Evolutionary conservation across 768 basidiomycete species (phyloP).

Genomic region (Russula foetens): DNA sequence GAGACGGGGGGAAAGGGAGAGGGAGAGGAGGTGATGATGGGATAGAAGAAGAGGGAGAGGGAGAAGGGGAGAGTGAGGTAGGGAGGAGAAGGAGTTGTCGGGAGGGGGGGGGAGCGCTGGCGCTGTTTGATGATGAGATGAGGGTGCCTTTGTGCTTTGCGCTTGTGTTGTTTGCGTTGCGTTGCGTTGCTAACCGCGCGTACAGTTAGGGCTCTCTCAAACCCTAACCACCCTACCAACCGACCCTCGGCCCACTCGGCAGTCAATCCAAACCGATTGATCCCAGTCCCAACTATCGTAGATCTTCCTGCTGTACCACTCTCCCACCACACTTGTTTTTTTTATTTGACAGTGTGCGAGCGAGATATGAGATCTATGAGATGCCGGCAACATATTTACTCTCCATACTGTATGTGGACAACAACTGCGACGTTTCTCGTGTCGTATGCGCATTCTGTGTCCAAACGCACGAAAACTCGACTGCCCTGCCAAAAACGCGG

Average conservation of each 20-base stretch:
- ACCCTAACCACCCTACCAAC: neutral
- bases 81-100: neutral
- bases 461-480: neutral
- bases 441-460: neutral
- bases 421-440: too few species aligned
- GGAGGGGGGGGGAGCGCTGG: neutral
- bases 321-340: too few species aligned
- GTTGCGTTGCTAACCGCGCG: neutral
- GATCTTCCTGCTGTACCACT: too few species aligned
- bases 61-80: slow-evolving; percentile 18
- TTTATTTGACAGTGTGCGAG: too few species aligned
- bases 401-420: too few species aligned
- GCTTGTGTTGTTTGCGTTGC: too few species aligned
- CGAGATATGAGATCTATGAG: too few species aligned
- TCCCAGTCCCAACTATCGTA: too few species aligned
- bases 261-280: too few species aligned
- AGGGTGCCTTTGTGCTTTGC: neutral
- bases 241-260: too few species aligned
- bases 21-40: slow-evolving; percentile 19
- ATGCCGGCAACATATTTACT: too few species aligned
- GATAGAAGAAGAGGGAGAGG: slow-evolving; percentile 28
- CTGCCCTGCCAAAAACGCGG: neutral
- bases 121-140: slow-evolving; percentile 7
- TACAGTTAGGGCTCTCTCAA: neutral
- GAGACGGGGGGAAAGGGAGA: slow-evolving; percentile 24